phyloP scores from a whole-genome alignment of 345 rosid species.

The Eucalyptus polyanthemos region DNA sequence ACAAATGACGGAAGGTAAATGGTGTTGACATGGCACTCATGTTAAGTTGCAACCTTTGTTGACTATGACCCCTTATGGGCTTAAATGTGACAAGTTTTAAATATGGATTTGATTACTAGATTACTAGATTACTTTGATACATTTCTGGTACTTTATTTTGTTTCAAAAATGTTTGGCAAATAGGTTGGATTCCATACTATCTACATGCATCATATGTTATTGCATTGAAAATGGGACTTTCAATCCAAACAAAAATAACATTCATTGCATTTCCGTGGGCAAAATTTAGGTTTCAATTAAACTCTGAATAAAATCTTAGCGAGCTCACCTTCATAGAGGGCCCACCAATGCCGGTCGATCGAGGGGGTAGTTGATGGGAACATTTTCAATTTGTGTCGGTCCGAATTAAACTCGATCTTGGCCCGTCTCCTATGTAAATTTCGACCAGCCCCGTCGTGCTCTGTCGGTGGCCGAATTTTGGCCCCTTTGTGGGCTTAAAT shows the following conservation, averaged over 20 bases:
- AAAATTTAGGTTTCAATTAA: too few relatives aligned
- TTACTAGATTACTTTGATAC: too few relatives aligned
- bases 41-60: background rate
- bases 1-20: background rate
- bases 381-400: background rate
- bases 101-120: accelerated
- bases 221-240: background rate
- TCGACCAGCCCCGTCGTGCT: background rate
- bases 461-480: background rate
- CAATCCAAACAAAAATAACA: background rate
- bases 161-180: background rate
- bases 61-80: background rate
- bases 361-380: background rate
- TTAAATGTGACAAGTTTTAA: too few relatives aligned
- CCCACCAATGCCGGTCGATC: background rate
- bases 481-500: background rate
- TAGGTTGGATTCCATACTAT: background rate
- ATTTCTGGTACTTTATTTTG: too few relatives aligned
- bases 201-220: background rate
- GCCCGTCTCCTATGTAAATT: background rate
- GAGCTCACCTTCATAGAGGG: accelerated
- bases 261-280: background rate
- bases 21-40: background rate
- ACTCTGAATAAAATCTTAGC: too few relatives aligned
- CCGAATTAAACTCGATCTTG: background rate